Conservation (phyloP, 306 rosid genomes). For the Malus orientalis region DNA sequence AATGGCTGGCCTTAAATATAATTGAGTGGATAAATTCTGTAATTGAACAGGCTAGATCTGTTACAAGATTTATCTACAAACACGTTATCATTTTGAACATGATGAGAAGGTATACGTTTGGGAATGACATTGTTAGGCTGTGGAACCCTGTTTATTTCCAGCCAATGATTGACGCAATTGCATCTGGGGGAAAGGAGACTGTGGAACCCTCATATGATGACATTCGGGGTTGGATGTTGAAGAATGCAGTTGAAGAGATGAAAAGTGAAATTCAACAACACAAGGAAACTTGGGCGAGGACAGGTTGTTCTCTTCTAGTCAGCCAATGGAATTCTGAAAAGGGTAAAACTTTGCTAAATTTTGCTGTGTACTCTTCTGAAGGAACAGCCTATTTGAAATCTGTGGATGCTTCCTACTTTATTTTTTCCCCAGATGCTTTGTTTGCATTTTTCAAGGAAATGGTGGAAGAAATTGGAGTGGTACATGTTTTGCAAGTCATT, state of each 20-base stretch:
- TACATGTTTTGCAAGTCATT: constrained; percentile 60
- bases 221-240: constrained; percentile 66
- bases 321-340: constrained; percentile 46
- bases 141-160: constrained; percentile 54
- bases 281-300: constrained; percentile 49
- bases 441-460: constrained; percentile 47
- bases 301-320: constrained; percentile 57
- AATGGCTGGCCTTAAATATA: no score
- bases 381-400: constrained; percentile 50
- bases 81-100: no score
- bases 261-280: constrained; percentile 42
- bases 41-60: no score
- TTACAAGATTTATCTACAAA: no score
- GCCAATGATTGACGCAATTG: constrained; percentile 63
- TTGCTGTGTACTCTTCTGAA: constrained; percentile 48
- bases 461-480: constrained; percentile 62
- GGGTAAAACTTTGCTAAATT: constrained; percentile 33
- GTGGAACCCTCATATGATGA: constrained; percentile 47
- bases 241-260: constrained; percentile 45
- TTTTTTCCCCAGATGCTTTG: constrained; percentile 29
- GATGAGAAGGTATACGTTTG: no score
- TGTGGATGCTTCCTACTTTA: constrained; percentile 40
- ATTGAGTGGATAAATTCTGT: no score
- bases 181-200: constrained; percentile 30
- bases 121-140: no score